Evolutionary conservation across 2,329 filamentous ascomycete genomes (phyloP).

Genomic region (Seiridium cupressi): DNA sequence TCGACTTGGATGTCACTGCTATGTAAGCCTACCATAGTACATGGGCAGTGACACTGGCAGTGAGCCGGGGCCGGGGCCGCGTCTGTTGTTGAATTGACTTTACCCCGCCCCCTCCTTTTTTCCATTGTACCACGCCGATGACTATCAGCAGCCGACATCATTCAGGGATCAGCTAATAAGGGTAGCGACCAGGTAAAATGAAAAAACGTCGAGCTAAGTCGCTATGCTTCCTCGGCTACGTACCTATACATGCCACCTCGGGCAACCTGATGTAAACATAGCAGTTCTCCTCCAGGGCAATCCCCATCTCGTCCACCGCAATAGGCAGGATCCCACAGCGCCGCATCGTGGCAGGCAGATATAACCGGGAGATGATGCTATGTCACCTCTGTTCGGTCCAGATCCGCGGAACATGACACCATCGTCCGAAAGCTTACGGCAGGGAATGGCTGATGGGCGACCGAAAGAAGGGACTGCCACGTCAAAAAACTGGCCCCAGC

Average conservation of each 20-base stretch:
- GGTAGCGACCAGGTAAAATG: background rate
- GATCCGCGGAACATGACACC: constrained; percentile 22
- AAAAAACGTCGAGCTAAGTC: background rate
- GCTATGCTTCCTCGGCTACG: too few species aligned
- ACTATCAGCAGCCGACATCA: constrained; percentile 4
- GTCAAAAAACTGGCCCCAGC: constrained; percentile 24
- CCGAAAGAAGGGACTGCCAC: constrained; percentile 29
- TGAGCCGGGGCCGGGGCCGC: background rate
- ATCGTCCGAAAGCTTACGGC: constrained; percentile 14
- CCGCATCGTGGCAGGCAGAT: constrained; percentile 23
- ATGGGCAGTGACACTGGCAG: too few species aligned
- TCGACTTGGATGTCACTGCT: background rate
- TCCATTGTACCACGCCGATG: background rate
- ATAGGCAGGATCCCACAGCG: constrained; percentile 21
- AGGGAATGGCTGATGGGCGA: constrained; percentile 20
- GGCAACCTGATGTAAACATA: background rate
- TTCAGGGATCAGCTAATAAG: background rate
- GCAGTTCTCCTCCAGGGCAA: constrained; percentile 10
- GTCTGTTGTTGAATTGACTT: background rate
- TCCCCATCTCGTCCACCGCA: constrained; percentile 5
- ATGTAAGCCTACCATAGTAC: too few species aligned
- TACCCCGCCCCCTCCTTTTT: constrained; percentile 8
- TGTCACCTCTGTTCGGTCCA: constrained; percentile 20
- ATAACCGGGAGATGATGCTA: constrained; percentile 19
- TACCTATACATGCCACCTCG: background rate